A percentile compares a stretch with the other conserved stretches of the same genome.
phyloP scores from a whole-genome alignment of 2,329 filamentous ascomycete species.

The Aspergillus cejpii region DNA sequence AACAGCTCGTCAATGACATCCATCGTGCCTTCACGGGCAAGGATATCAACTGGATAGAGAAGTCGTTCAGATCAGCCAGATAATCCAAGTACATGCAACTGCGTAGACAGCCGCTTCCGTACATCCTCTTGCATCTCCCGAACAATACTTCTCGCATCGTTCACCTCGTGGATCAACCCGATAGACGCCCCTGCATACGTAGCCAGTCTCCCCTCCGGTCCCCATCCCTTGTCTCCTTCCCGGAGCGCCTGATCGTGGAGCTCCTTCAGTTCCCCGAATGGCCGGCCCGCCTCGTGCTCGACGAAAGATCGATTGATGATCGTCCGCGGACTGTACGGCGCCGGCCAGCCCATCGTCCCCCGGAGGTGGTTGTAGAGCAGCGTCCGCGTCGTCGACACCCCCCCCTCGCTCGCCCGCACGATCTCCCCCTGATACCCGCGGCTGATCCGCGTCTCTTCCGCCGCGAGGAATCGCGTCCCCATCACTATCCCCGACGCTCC shows the following conservation, averaged over 20 bases:
- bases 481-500: slow-evolving; percentile 53
- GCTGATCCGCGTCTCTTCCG: slow-evolving; percentile 46
- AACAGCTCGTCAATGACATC: background rate
- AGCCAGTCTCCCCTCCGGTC: slow-evolving; percentile 44
- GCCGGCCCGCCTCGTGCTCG: slow-evolving; percentile 38
- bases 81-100: too few relatives aligned
- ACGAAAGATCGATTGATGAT: slow-evolving; percentile 52
- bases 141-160: slow-evolving; percentile 39
- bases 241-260: slow-evolving; percentile 39
- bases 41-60: background rate
- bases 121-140: slow-evolving; percentile 17
- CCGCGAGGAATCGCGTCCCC: slow-evolving; percentile 59
- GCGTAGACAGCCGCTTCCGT: background rate
- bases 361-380: slow-evolving; percentile 51
- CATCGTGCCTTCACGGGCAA: background rate
- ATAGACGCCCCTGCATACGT: slow-evolving; percentile 47
- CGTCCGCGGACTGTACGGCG: slow-evolving; percentile 52
- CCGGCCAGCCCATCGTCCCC: slow-evolving; percentile 55
- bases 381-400: slow-evolving; percentile 45
- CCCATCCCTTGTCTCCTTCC: slow-evolving; percentile 44
- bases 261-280: slow-evolving; percentile 44
- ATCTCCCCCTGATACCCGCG: slow-evolving; percentile 49
- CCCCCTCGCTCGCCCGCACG: slow-evolving; percentile 48
- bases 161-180: slow-evolving; percentile 41
- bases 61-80: too few relatives aligned